Base-by-base conservation (phyloP, 225 moss, liverwort and hornwort genomes). In the Bryum argenteum region DNA sequence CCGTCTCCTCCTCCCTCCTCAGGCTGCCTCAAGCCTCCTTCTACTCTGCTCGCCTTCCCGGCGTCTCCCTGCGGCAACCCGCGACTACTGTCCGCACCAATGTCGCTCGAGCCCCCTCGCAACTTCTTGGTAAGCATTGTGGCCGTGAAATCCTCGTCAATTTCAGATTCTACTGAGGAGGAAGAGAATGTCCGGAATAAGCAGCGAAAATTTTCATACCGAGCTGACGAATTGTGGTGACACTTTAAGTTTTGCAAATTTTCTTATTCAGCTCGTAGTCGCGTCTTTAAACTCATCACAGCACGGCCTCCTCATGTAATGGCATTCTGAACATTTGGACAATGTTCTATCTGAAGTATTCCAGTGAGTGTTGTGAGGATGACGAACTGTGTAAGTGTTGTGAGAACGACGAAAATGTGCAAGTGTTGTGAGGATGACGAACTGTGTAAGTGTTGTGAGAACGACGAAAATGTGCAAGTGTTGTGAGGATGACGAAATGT, bases 91-190 rank as follows among this genome's bases (percentile, higher is more conserved):
- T 63, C 8, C 24, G 58, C 60, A 47, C 3, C 39, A 16, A 43
- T 43, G 4, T 38, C n/a, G 61, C 53, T 1, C 42, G 56, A 69
- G 54, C 73, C 64, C n/a, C 56, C 8, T 12, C 12, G 74, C 38
- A 62, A 6, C 1, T 28, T 66, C 56, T 77, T 70, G 74, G 80
- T 84, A 77, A 84, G 50, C 66, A 44, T 66, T 37, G 66, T 61
- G 14, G 22, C 45, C n/a, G n/a, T n/a, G n/a, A n/a, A n/a, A n/a
- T n/a, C n/a, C n/a, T n/a, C n/a, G n/a, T n/a, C n/a, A n/a, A n/a
- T n/a, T n/a, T 21, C 19, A 53, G 6, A 39, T 17, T 6, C 5
- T 23, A 14, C 21, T 41, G 14, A 26, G 17, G 62, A 57, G 0
- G 33, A 33, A 33, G 4, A 33, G 33, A 33, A 33, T 33, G 5